Conservation (phyloP, 768 basidiomycete genomes). For the Naganishia vishniacii region DNA sequence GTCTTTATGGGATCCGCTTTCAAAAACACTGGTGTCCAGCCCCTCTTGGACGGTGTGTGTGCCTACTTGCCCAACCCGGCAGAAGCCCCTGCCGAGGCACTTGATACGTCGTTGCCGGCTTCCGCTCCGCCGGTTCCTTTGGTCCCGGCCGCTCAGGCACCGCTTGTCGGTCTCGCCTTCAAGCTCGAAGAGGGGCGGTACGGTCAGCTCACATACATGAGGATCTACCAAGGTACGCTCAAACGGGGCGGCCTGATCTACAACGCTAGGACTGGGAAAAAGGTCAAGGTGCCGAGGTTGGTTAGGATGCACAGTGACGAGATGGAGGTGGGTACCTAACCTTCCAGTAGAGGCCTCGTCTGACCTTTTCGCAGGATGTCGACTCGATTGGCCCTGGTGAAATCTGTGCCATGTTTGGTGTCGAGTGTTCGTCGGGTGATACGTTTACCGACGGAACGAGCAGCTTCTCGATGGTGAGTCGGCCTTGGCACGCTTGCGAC, state of each 20-base stretch:
- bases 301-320: slow-evolving; percentile 98
- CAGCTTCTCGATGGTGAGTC: slow-evolving; percentile 80
- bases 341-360: background rate
- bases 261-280: slow-evolving; percentile 92
- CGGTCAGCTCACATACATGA: slow-evolving; percentile 96
- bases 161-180: slow-evolving; percentile 90
- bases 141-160: slow-evolving; percentile 73
- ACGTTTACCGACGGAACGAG: slow-evolving; percentile 93
- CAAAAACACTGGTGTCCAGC: slow-evolving; percentile 93
- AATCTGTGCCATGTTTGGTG: slow-evolving; percentile 98
- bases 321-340: slow-evolving; percentile 60
- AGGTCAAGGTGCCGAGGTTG: slow-evolving; percentile 89
- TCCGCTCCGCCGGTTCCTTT: slow-evolving; percentile 67
- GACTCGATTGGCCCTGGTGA: slow-evolving; percentile 91
- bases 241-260: slow-evolving; percentile 78
- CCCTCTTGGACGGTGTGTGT: slow-evolving; percentile 88
- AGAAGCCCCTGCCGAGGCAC: slow-evolving; percentile 70
- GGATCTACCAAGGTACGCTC: slow-evolving; percentile 91
- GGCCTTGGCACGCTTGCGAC: background rate
- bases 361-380: slow-evolving; percentile 57
- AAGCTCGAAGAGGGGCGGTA: slow-evolving; percentile 96
- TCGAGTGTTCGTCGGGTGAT: slow-evolving; percentile 95
- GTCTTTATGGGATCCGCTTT: slow-evolving; percentile 96
- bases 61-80: slow-evolving; percentile 87
- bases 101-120: slow-evolving; percentile 59